Base-by-base conservation (phyloP, 2,329 filamentous ascomycete species). In the Botryosphaeria dothidea region DNA sequence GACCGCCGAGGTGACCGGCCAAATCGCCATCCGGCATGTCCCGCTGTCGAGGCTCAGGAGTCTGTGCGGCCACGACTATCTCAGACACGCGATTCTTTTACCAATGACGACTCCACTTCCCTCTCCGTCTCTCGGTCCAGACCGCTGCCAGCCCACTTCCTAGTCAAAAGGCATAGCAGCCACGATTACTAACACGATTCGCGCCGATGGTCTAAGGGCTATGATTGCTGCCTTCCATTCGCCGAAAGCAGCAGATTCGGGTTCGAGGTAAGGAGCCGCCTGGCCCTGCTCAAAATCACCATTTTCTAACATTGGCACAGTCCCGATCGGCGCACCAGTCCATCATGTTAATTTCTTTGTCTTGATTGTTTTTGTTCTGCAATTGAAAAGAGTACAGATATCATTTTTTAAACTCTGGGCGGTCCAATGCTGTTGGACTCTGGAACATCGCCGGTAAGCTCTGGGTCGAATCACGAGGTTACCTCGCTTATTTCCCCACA, bases 171-270 rank as follows among this genome's bases (percentile, higher is more conserved):
- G 11, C 4, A 34, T 19, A 17, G 51, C 17, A 27, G 36, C 52
- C 52, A 27, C 19, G 9, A 7, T 9, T 25, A 29, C 21, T 3
- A 17, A 36, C 51, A 25, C 29, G 11, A 34, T 21, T 17, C 17
- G n/a, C 29, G 31, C 31, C 51, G n/a, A 25, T 54, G 9, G 31
- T 38, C 31, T 38, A 36, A 38, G 29, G 29, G 19, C 19, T 38
- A 54, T 54, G 51, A 34, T 54, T 54, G 51, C 51, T 54, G n/a
- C 51, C 29, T 13, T 54, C 51, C 29, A 54, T 38, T 27, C 29
- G 9, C 19, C 29, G 51, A 23, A 54, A 38, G 51, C 51, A 54
- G 51, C 51, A 38, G 51, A 54, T 54, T 54, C 31, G 31, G 51
- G 31, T 54, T 54, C 11, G 51, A 54, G 51, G 51, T 38, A 52